These are phyloP conservation scores for Lathyrus aphaca DNA, from an alignment of 306 rosid species.

Conservation along the genomic window DNA sequence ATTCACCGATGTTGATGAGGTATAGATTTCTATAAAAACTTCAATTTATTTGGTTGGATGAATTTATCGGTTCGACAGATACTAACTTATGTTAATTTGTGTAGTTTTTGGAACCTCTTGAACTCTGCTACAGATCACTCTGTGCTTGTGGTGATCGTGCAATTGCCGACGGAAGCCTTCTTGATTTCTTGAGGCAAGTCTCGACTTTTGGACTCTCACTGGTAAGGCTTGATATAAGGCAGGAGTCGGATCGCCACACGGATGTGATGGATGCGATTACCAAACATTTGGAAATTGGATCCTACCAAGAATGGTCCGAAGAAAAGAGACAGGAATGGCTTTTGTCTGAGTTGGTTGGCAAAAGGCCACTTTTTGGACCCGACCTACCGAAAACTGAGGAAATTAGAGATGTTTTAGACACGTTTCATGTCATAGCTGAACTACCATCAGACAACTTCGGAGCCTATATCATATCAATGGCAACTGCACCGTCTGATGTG, in stretches of 20 bases:
- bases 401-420: constrained; percentile 84
- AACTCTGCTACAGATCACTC: constrained; percentile 89
- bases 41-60: not conserved
- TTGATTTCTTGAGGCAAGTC: constrained; percentile 95
- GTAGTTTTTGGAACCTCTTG: constrained; percentile 95
- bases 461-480: constrained; percentile 98
- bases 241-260: constrained; percentile 92
- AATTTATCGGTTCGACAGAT: not conserved
- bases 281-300: constrained; percentile 85
- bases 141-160: constrained; percentile 86
- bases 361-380: constrained; percentile 90
- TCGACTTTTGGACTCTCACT: constrained; percentile 96
- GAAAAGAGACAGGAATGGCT: constrained; percentile 91
- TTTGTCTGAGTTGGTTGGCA: constrained; percentile 81
- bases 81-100: constrained; percentile 47
- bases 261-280: constrained; percentile 93
- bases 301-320: constrained; percentile 94
- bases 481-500: constrained; percentile 93
- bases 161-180: constrained; percentile 95
- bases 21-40: not conserved
- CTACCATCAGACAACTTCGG: constrained; percentile 91
- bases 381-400: constrained; percentile 95
- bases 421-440: constrained; percentile 86
- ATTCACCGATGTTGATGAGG: constrained; percentile 85
- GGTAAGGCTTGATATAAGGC: constrained; percentile 95